These are phyloP conservation scores for Leishmania martiniquensis DNA, from an alignment of 208 protist genomes.

Conservation along the genomic window DNA sequence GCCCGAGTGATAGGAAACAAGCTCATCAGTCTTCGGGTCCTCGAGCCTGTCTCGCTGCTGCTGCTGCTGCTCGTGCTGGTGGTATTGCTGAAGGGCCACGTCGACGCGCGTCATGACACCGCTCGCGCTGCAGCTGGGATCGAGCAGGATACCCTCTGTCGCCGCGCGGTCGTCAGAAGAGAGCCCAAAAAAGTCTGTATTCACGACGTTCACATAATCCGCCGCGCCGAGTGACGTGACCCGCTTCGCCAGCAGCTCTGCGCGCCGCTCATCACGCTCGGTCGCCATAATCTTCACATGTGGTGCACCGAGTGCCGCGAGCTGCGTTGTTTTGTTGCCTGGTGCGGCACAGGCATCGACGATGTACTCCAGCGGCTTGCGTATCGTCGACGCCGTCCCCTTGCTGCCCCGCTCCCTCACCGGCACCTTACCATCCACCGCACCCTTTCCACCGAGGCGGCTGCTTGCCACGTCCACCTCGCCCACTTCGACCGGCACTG, in stretches of 20 bases:
- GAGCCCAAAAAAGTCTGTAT: constrained; percentile 90
- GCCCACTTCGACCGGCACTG: constrained; percentile 40
- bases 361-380: constrained; percentile 75
- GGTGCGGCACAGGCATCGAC: constrained; percentile 92
- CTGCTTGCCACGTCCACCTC: neutral
- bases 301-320: constrained; percentile 73
- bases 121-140: constrained; percentile 92
- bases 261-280: constrained; percentile 81
- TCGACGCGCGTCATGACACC: constrained; percentile 90
- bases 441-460: neutral
- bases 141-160: constrained; percentile 89
- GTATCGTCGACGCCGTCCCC: neutral
- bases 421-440: neutral
- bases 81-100: constrained; percentile 62
- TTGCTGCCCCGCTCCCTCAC: neutral
- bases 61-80: constrained; percentile 9
- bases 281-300: constrained; percentile 85
- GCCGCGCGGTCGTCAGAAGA: constrained; percentile 69
- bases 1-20: neutral
- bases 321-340: constrained; percentile 93
- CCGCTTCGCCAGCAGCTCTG: constrained; percentile 63
- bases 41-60: constrained; percentile 13
- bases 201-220: constrained; percentile 77
- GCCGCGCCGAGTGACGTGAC: constrained; percentile 69
- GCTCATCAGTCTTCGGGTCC: neutral